A percentile compares a stretch with the other conserved stretches of the same genome.
phyloP scores from a whole-genome alignment of 179 eudicot species.

The Silene coronaria region DNA sequence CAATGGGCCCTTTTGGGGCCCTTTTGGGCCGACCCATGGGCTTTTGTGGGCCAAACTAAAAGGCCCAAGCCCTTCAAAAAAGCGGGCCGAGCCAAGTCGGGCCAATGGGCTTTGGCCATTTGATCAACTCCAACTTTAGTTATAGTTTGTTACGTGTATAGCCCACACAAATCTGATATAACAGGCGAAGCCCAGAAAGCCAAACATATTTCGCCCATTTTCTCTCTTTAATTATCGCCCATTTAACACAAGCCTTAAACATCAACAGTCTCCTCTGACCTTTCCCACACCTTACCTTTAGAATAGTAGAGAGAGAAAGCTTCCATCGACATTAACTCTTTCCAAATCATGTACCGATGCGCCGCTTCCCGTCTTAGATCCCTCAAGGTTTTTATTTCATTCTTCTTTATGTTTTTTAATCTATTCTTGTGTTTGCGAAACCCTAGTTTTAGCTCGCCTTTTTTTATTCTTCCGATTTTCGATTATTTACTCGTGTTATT shows the following conservation, averaged over 20 bases:
- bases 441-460: slow-evolving; percentile 12
- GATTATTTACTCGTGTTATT: background rate
- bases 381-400: slow-evolving; percentile 39
- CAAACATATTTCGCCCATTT: background rate
- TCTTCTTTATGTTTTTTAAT: background rate
- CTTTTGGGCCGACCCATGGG: too few species aligned
- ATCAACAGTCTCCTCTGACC: background rate
- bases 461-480: too few species aligned
- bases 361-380: slow-evolving; percentile 54
- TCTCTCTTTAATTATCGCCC: background rate
- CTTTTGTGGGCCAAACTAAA: too few species aligned
- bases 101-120: too few species aligned
- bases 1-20: too few species aligned
- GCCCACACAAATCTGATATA: too few species aligned
- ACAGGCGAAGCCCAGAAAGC: background rate
- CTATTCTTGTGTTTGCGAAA: background rate
- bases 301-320: slow-evolving; percentile 12
- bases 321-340: background rate
- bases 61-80: too few species aligned
- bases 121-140: too few species aligned
- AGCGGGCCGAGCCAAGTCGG: too few species aligned
- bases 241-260: background rate
- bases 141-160: too few species aligned
- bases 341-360: slow-evolving; percentile 41
- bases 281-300: background rate